Evolutionary conservation across 768 basidiomycete species (phyloP).

Genomic region (Psilocybe cubensis): DNA sequence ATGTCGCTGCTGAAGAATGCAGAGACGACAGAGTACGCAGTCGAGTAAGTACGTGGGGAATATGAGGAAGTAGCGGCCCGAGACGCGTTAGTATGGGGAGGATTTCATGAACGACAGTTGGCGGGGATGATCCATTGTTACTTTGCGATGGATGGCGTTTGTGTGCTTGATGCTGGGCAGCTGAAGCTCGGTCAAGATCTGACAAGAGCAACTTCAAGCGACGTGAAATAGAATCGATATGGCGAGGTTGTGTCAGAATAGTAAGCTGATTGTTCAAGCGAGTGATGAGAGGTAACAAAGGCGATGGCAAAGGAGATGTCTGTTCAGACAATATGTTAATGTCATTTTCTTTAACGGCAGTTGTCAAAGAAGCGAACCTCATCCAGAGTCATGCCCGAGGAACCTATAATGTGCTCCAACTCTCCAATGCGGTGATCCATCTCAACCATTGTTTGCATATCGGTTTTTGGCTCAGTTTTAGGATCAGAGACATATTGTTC

Average conservation of each 20-base stretch:
- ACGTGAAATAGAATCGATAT: conserved; percentile 93
- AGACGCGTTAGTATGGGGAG: conserved; percentile 73
- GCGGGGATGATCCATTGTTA: conserved; percentile 25
- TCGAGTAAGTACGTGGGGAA: conserved; percentile 89
- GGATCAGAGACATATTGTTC: conserved; percentile 9
- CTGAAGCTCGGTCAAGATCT: conserved; percentile 85
- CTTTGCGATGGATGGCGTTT: conserved; percentile 48
- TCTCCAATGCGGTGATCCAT: conserved; percentile 85
- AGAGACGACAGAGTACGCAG: conserved; percentile 82
- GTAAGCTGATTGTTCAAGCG: conserved; percentile 86
- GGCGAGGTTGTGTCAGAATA: conserved; percentile 91
- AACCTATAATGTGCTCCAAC: conserved; percentile 83
- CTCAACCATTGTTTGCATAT: conserved; percentile 60
- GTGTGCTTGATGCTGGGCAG: conserved; percentile 48
- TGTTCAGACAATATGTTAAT: conserved; percentile 28
- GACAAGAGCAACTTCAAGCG: conserved; percentile 91
- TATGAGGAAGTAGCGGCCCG: conserved; percentile 74
- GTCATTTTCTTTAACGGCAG: not conserved
- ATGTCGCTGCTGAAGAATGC: conserved; percentile 82
- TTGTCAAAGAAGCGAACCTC: conserved; percentile 56
- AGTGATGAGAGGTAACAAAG: conserved; percentile 80
- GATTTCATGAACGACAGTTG: conserved; percentile 49
- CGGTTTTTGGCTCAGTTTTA: conserved; percentile 33
- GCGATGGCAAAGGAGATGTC: conserved; percentile 75
- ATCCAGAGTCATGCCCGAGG: conserved; percentile 77